Conservation (phyloP, 1,284 basidiomycete genomes). For the Austroboletus rostrupii region DNA sequence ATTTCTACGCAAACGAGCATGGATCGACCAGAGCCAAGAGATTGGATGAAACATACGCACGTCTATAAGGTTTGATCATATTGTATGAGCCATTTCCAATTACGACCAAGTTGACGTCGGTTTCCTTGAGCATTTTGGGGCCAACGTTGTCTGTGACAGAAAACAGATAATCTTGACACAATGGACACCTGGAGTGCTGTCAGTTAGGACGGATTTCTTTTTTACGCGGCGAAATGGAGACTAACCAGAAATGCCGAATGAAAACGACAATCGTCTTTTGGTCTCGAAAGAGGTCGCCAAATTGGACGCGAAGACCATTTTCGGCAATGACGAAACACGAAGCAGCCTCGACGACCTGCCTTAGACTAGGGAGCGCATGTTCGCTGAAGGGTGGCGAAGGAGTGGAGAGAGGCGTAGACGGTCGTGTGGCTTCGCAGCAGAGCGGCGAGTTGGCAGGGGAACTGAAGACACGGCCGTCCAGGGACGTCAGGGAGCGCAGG, state of each 20-base stretch:
- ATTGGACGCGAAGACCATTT: slow-evolving; percentile 60
- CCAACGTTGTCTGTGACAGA: slow-evolving; percentile 55
- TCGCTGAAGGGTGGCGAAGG: slow-evolving; percentile 25
- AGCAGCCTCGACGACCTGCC: slow-evolving; percentile 59
- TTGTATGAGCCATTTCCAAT: slow-evolving; percentile 75
- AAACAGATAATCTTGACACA: slow-evolving; percentile 83
- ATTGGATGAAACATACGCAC: slow-evolving; percentile 34
- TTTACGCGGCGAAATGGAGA: slow-evolving; percentile 4
- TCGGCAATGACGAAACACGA: slow-evolving; percentile 62
- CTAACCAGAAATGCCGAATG: slow-evolving; percentile 59
- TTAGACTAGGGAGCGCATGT: slow-evolving; percentile 37
- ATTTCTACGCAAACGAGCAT: slow-evolving; percentile 40
- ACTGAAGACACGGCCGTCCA: slow-evolving; percentile 13
- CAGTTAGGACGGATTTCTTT: slow-evolving; percentile 7
- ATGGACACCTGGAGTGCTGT: slow-evolving; percentile 51
- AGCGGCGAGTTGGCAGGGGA: not conserved
- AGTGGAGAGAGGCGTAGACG: slow-evolving; percentile 15
- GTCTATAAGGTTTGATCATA: slow-evolving; percentile 70
- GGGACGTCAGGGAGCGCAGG: slow-evolving; percentile 23
- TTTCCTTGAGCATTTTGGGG: slow-evolving; percentile 49
- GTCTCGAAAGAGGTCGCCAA: slow-evolving; percentile 68
- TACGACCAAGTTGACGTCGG: slow-evolving; percentile 59
- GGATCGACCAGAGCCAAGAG: not conserved
- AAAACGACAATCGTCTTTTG: slow-evolving; percentile 72
- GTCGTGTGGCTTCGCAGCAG: slow-evolving; percentile 10